Evolutionary conservation across 345 rosid species (phyloP), one percentile per base, ranked within the genome.

Genomic region (Cardiospermum halicacabum): DNA sequence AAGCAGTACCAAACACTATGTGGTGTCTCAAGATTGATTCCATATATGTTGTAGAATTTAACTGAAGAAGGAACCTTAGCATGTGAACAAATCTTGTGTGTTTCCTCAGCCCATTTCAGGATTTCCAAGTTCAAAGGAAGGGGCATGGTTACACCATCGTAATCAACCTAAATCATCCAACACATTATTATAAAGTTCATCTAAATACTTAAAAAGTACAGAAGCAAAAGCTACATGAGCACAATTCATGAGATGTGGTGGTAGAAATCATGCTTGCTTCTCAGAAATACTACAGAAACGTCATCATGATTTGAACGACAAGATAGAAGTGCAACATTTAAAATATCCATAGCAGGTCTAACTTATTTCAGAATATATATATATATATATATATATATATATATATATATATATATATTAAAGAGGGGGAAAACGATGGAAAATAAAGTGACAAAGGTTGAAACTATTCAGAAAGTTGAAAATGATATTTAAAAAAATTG

Each of bases 11-110:
- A 77, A 62, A 86, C 94, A 74, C 83, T 86, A 45, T 90, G 98
- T 7, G 98, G 98, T 45, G 98, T 90, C 69, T 80, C 97, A 51
- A 88, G 77, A 77, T 77, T 77, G 58, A 74, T 88, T n/a, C 87
- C 98, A 67, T 93, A 93, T 57, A 93, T 86, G 63, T 90, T 93
- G 80, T 88, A 93, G 78, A 93, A 93, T 80, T 88, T 90, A 60
- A 93, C 98, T 78, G 78, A 60, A 24, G 86, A 7, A 40, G 98
- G 97, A 78, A 93, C 82, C 77, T 88, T 85, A 43, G 98, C 94
- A 51, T 55, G 56, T 50, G 70, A 63, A 39, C 90, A 69, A 34
- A 90, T 58, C 73, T 48, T 70, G 56, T 60, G 74, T 28, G 97
- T 93, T 73, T 93, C 84, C 1, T 84, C 60, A 58, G 97, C 88